phyloP scores from a whole-genome alignment of 2,329 filamentous ascomycete genomes.

The Aspergillus fischeri region DNA sequence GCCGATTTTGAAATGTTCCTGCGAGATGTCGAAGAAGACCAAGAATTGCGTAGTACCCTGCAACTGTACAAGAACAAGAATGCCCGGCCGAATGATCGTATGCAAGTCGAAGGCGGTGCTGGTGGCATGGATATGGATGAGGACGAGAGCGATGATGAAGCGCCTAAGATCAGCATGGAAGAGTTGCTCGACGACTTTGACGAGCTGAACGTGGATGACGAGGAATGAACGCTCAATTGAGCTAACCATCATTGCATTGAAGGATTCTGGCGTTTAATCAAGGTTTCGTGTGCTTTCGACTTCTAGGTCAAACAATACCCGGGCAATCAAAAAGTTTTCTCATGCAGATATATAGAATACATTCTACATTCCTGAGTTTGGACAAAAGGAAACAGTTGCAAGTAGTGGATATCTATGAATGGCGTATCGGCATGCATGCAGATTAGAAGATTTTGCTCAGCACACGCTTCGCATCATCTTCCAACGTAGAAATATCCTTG shows the following conservation, averaged over 20 bases:
- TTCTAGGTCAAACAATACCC: neutral
- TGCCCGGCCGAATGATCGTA: conserved; percentile 35
- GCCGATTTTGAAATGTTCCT: conserved; percentile 96
- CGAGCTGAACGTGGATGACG: conserved; percentile 69
- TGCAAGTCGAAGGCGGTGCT: conserved; percentile 26
- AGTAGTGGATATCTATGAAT: neutral
- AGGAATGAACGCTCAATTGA: conserved; percentile 15
- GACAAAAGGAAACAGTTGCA: neutral
- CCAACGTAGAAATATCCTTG: conserved; percentile 24
- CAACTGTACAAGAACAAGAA: conserved; percentile 73
- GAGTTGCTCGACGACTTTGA: conserved; percentile 90
- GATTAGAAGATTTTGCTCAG: conserved; percentile 45
- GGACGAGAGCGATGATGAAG: conserved; percentile 60
- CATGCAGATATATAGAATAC: neutral
- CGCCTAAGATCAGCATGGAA: conserved; percentile 70
- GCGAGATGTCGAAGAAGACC: conserved; percentile 92
- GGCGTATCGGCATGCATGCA: neutral
- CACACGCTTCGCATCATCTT: conserved; percentile 40
- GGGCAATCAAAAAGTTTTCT: neutral
- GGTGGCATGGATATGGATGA: conserved; percentile 55
- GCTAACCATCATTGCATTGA: neutral
- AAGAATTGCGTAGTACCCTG: conserved; percentile 77
- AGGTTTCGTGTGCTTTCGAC: neutral
- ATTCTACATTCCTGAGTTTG: neutral
- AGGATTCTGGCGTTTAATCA: neutral